Base-by-base conservation (phyloP, 192 early-diverging fungal species). In the Coemansia nantahalensis region DNA sequence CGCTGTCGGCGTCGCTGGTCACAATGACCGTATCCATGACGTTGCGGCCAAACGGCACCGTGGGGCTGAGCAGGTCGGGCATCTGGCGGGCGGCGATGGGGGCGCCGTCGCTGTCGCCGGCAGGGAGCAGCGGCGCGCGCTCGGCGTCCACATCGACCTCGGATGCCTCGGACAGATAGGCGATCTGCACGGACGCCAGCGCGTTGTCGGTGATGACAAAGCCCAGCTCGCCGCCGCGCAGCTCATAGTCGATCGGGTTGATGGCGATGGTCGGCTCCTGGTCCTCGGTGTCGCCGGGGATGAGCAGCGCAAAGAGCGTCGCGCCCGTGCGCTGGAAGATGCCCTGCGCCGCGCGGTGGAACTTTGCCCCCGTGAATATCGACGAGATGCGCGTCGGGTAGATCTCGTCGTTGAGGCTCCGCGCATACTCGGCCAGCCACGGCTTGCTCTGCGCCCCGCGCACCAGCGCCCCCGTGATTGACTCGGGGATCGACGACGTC, bases 361-460 rank as follows among this genome's bases (percentile, higher is more conserved):
- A 89, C 54, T 64, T 62, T 37, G 72, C 42, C 24, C 82, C 82
- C 8, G 53, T 50, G 31, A 82, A 67, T 0, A 61, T 32, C 1
- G 71, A 39, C 13, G 83, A 73, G 19, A 89, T 54, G 6, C 47
- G 51, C 2, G 80, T 75, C 9, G 81, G 47, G 51, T 89, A 89
- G 26, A 89, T 83, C 56, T 89, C 87, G 38, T 84, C 80, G 34
- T 54, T 59, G 38, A 80, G 78, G 22, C 85, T 84, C 37, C 59
- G 51, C 1, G 83, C 62, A 39, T 87, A 89, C 57, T 86, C 84
- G 41, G 67, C 58, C 34, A 83, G 57, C 83, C 86, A 86, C 23
- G 47, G 19, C 36, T 62, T 63, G 4, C 56, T 38, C 5, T 48
- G 19, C 10, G 71, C 68, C 14, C 56, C 53, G 16, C 50, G 45